A percentile compares a stretch with the other conserved stretches of the same genome.
Conservation (phyloP, 2,329 filamentous ascomycete species). For the Colletotrichum sp. region DNA sequence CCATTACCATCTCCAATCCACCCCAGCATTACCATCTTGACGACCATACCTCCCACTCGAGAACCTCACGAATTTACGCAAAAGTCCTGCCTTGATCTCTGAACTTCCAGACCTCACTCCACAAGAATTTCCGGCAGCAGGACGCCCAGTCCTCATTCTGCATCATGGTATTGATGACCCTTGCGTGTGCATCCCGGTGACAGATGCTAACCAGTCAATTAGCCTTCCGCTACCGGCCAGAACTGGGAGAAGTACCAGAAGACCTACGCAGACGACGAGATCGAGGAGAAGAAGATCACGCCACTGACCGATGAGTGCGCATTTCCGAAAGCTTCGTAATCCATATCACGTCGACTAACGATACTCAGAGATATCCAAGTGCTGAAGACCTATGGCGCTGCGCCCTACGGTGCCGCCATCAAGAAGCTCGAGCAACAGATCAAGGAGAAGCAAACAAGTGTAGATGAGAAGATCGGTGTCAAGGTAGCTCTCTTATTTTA, state of each 20-base stretch:
- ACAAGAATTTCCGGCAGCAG: slow-evolving; percentile 4
- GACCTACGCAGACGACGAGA: slow-evolving; percentile 94
- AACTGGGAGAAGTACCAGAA: slow-evolving; percentile 99
- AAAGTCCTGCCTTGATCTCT: background rate
- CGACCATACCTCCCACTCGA: background rate
- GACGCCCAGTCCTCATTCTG: slow-evolving; percentile 32
- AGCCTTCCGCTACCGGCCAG: slow-evolving; percentile 93
- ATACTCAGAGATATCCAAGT: slow-evolving; percentile 90
- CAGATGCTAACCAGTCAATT: slow-evolving; percentile 41
- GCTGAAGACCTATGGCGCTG: slow-evolving; percentile 97
- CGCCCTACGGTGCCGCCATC: slow-evolving; percentile 89
- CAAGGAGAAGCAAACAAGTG: slow-evolving; percentile 97
- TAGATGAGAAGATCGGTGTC: slow-evolving; percentile 97
- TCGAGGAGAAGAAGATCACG: slow-evolving; percentile 99
- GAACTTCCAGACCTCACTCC: background rate
- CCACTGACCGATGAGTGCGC: slow-evolving; percentile 94
- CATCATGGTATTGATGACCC: slow-evolving; percentile 44
- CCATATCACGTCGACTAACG: slow-evolving; percentile 21
- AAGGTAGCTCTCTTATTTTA: slow-evolving; percentile 55
- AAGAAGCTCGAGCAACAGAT: slow-evolving; percentile 99
- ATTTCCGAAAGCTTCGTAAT: slow-evolving; percentile 28
- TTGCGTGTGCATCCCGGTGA: background rate
- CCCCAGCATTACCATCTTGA: background rate
- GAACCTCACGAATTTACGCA: slow-evolving; percentile 4
- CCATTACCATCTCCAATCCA: slow-evolving; percentile 15